Conservation (phyloP, 306 rosid genomes). For the Cajanus cajan region DNA sequence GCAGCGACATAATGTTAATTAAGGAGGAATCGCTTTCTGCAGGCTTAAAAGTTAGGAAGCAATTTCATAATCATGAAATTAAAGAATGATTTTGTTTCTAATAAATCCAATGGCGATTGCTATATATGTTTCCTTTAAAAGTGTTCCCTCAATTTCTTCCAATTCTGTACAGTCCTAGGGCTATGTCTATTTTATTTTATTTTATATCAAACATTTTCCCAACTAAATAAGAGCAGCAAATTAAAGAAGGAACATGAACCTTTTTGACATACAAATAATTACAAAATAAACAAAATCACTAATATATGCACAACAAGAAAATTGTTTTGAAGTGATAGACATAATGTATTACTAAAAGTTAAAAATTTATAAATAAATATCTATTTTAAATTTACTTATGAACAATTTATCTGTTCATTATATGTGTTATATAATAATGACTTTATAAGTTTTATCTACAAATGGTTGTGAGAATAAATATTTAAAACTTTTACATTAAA, state of each 20-base stretch:
- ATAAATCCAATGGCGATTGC: not conserved
- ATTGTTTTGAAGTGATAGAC: too few relatives aligned
- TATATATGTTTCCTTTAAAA: not conserved
- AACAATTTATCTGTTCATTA: too few relatives aligned
- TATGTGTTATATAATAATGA: too few relatives aligned
- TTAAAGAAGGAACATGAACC: not conserved
- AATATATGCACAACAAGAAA: not conserved
- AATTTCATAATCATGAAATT: conserved; percentile 23
- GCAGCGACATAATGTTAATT: conserved; percentile 11
- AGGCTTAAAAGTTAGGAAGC: conserved; percentile 27
- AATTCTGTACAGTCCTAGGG: not conserved
- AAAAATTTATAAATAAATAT: too few relatives aligned
- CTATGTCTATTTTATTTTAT: not conserved
- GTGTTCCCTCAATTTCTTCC: not conserved
- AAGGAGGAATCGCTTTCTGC: conserved; percentile 26
- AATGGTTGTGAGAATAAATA: too few relatives aligned
- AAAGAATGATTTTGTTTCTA: not conserved
- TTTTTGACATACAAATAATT: not conserved
- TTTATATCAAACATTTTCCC: not conserved
- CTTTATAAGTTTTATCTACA: too few relatives aligned
- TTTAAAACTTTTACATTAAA: too few relatives aligned
- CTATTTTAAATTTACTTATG: too few relatives aligned
- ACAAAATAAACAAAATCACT: not conserved
- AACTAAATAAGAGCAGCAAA: not conserved
- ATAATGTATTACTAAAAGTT: too few relatives aligned